Percentiles rank a stretch among this genome's conserved stretches.
Evolutionary conservation across 148 eudicot species (phyloP).

Genomic region (Amaranthus palmeri): DNA sequence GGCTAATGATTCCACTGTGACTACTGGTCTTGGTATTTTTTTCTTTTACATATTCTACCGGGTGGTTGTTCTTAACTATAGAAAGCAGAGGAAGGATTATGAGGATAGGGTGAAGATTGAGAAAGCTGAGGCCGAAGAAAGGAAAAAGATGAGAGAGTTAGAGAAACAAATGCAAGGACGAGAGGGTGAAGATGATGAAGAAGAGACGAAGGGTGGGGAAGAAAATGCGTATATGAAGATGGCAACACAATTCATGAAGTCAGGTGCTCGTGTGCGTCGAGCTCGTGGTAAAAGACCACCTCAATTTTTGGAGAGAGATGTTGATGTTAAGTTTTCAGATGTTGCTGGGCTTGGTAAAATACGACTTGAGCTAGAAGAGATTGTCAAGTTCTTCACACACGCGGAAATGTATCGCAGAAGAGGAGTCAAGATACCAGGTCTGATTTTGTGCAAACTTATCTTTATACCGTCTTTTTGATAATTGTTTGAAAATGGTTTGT

Average conservation of each 20-base stretch:
- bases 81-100: constrained; percentile 74
- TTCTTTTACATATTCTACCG: constrained; percentile 66
- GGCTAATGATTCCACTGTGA: constrained; percentile 56
- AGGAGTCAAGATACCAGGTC: constrained; percentile 94
- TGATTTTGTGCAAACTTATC: constrained; percentile 9
- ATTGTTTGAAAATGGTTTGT: background rate
- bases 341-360: constrained; percentile 98
- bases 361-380: constrained; percentile 88
- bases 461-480: constrained; percentile 10
- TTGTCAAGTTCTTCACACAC: constrained; percentile 88
- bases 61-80: constrained; percentile 68
- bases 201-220: constrained; percentile 53
- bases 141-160: constrained; percentile 73
- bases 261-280: constrained; percentile 88
- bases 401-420: constrained; percentile 90
- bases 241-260: constrained; percentile 84
- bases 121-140: constrained; percentile 89
- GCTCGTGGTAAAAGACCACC: constrained; percentile 53
- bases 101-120: constrained; percentile 93
- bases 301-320: constrained; percentile 70
- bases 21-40: constrained; percentile 57
- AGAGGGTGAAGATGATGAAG: constrained; percentile 52
- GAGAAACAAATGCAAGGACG: constrained; percentile 63
- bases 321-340: constrained; percentile 91
- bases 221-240: constrained; percentile 62